Evolutionary conservation across 2,329 filamentous ascomycete species (phyloP).

Genomic region (Graphilbum ipis-grandicollis): DNA sequence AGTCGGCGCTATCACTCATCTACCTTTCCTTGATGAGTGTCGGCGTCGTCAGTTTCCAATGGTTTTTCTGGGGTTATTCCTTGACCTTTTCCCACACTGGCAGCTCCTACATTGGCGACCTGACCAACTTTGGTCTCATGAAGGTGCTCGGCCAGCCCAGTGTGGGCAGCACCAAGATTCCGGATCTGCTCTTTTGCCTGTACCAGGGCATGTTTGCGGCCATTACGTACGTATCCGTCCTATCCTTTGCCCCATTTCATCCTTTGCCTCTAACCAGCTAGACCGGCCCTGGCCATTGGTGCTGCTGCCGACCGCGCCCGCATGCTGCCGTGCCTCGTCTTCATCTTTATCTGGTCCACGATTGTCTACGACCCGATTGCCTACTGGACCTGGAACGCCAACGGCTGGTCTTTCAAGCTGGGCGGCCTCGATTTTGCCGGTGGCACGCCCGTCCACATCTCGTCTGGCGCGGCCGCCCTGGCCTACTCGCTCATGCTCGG

Average conservation of each 20-base stretch:
- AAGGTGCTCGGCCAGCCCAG: constrained; percentile 62
- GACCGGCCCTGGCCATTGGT: constrained; percentile 39
- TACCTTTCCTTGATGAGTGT: constrained; percentile 72
- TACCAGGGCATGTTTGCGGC: constrained; percentile 83
- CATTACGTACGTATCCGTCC: constrained; percentile 50
- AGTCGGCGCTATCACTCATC: constrained; percentile 74
- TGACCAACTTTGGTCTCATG: constrained; percentile 67
- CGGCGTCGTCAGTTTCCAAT: constrained; percentile 70
- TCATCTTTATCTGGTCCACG: constrained; percentile 56
- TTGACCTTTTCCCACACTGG: constrained; percentile 69
- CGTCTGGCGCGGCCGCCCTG: constrained; percentile 52
- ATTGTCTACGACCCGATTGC: constrained; percentile 58
- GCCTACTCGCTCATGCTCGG: constrained; percentile 60
- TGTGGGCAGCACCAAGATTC: constrained; percentile 52
- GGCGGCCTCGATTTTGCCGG: constrained; percentile 60
- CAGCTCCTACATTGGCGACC: constrained; percentile 60
- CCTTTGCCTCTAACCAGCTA: constrained; percentile 12
- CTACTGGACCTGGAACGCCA: constrained; percentile 63
- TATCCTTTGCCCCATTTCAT: too few relatives aligned
- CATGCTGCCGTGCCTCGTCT: constrained; percentile 41
- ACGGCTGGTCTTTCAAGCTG: constrained; percentile 53
- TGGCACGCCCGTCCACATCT: constrained; percentile 59
- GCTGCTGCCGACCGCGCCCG: constrained; percentile 44
- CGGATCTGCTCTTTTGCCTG: constrained; percentile 69
- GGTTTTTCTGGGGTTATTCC: constrained; percentile 94